Percentiles rank a stretch among this genome's conserved stretches.
Evolutionary conservation across 148 eudicot genomes (phyloP).

Genomic region (Cornus suecica): DNA sequence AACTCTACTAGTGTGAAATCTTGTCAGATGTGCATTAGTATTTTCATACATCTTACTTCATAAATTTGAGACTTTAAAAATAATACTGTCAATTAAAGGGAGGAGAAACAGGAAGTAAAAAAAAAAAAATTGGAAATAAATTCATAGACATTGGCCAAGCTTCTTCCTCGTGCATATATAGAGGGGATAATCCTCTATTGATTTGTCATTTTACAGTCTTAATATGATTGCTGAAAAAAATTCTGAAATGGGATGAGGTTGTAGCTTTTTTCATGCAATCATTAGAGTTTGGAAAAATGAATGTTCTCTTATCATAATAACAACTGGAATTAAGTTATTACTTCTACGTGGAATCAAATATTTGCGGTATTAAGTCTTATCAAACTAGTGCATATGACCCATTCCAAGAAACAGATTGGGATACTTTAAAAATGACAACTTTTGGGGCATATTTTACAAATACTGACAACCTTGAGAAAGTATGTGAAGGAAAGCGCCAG

Average conservation of each 20-base stretch:
- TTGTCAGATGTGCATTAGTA: background rate
- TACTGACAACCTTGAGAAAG: too few relatives aligned
- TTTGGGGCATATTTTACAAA: too few relatives aligned
- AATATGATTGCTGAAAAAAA: background rate
- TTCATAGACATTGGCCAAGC: too few relatives aligned
- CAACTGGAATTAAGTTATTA: background rate
- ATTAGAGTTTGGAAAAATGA: background rate
- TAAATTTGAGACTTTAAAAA: background rate
- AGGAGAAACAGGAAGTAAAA: too few relatives aligned
- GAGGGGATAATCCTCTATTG: background rate
- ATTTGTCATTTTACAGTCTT: background rate
- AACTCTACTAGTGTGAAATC: background rate
- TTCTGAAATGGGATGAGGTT: background rate
- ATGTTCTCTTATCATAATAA: background rate
- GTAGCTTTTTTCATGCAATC: background rate
- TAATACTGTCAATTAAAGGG: background rate
- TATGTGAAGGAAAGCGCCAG: too few relatives aligned
- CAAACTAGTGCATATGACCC: background rate
- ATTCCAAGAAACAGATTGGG: background rate
- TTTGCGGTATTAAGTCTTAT: background rate
- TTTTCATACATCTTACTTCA: background rate
- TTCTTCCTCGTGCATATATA: too few relatives aligned
- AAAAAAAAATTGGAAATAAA: background rate
- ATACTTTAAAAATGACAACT: too few relatives aligned
- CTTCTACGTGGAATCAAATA: background rate